Evolutionary conservation across 2,329 filamentous ascomycete genomes (phyloP).

Genomic region (Fusarium pseudoanthophilum): DNA sequence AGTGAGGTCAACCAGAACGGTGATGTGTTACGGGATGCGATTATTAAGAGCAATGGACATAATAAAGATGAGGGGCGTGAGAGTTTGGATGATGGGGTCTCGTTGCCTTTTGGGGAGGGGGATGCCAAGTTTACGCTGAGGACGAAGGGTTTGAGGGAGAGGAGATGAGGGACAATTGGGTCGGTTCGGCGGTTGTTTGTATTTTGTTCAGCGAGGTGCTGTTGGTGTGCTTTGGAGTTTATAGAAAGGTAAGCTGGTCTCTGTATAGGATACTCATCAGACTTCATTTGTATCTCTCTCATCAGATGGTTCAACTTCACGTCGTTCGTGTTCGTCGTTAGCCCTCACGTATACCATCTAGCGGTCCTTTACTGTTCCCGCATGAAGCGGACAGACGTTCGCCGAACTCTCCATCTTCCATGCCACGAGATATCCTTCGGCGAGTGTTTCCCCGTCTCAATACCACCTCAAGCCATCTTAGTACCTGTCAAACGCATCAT

Average conservation of each 20-base stretch:
- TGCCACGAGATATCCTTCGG: background rate
- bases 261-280: background rate
- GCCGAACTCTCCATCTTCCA: background rate
- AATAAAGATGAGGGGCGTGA: conserved; percentile 27
- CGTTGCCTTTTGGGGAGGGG: conserved; percentile 59
- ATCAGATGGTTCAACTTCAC: background rate
- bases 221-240: conserved; percentile 1
- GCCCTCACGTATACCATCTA: background rate
- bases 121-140: conserved; percentile 62
- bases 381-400: fast-evolving
- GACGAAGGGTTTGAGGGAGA: conserved; percentile 66
- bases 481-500: background rate
- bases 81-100: conserved; percentile 41
- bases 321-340: too few relatives aligned
- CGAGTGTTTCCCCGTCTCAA: background rate
- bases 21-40: conserved; percentile 55
- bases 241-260: background rate
- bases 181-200: background rate
- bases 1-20: conserved; percentile 56
- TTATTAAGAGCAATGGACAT: conserved; percentile 43
- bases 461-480: background rate
- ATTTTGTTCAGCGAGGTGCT: conserved; percentile 15
- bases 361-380: background rate
- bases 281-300: background rate
- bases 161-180: conserved; percentile 8